A percentile compares a stretch with the other conserved stretches of the same genome.
phyloP scores from a whole-genome alignment of 1,139 yeast genomes.

The Meyerozyma smithsonii region DNA sequence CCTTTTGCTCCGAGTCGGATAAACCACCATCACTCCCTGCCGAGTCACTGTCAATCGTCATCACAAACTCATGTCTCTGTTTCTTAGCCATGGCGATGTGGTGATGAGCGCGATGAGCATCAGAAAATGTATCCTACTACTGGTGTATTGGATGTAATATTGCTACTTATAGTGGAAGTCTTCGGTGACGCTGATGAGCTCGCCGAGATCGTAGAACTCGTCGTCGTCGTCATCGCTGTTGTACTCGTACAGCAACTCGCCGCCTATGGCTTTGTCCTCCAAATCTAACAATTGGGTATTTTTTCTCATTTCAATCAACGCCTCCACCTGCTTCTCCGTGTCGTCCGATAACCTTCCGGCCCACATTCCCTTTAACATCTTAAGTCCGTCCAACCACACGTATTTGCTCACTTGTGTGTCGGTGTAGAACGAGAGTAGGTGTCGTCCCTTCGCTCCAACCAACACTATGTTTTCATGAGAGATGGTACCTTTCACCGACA shows the following conservation, averaged over 20 bases:
- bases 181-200: constrained; percentile 34
- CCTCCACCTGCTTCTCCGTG: constrained; percentile 54
- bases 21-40: constrained; percentile 46
- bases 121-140: background rate
- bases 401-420: constrained; percentile 69
- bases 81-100: constrained; percentile 1
- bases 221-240: constrained; percentile 31
- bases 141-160: constrained; percentile 1
- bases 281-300: constrained; percentile 62
- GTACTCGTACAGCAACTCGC: constrained; percentile 21
- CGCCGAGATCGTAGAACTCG: constrained; percentile 39
- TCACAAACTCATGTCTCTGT: constrained; percentile 22
- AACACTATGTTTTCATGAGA: constrained; percentile 53
- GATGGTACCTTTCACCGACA: constrained; percentile 50
- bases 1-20: constrained; percentile 31
- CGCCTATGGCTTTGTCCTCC: constrained; percentile 24
- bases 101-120: background rate
- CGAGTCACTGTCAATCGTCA: constrained; percentile 58
- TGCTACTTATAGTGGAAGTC: constrained; percentile 37
- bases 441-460: constrained; percentile 36
- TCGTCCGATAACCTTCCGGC: constrained; percentile 48
- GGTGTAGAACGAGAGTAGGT: constrained; percentile 55
- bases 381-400: constrained; percentile 79
- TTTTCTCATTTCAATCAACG: constrained; percentile 55
- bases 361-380: constrained; percentile 45